phyloP scores from a whole-genome alignment of 176 grass and related monocot genomes.

The Eleusine indica region DNA sequence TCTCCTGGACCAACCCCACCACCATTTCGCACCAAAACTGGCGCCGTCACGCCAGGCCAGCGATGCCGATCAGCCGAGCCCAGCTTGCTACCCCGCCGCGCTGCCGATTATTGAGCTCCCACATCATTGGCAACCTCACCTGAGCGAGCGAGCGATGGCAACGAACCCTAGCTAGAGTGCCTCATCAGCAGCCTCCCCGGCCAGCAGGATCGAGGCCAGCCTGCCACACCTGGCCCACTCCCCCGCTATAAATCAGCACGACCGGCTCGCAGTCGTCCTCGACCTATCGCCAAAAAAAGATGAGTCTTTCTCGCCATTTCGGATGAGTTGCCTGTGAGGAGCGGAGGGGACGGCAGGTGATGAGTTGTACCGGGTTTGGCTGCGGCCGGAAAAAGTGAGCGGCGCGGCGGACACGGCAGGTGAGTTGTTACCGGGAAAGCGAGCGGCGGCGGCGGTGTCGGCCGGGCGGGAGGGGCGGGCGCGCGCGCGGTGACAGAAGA shows the following conservation, averaged over 20 bases:
- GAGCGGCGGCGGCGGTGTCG: not conserved
- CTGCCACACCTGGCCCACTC: conserved; percentile 23
- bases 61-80: not conserved
- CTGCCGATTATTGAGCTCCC: not conserved
- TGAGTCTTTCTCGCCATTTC: not conserved
- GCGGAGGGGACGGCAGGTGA: not conserved
- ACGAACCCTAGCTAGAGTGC: conserved; percentile 22
- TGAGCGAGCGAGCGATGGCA: not conserved
- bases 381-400: no score
- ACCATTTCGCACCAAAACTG: not conserved
- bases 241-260: conserved; percentile 42
- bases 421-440: not conserved
- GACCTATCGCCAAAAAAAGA: not conserved
- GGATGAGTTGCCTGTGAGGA: not conserved
- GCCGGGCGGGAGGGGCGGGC: conserved; percentile 20
- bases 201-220: not conserved
- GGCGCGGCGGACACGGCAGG: not conserved
- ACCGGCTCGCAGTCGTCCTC: not conserved
- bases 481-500: conserved; percentile 68
- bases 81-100: not conserved
- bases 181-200: conserved; percentile 1
- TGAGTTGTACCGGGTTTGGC: no score
- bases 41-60: not conserved
- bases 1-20: conserved; percentile 36
- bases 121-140: not conserved